phyloP scores from a whole-genome alignment of 176 grass and related monocot species.

The Musa schizocarpa region DNA sequence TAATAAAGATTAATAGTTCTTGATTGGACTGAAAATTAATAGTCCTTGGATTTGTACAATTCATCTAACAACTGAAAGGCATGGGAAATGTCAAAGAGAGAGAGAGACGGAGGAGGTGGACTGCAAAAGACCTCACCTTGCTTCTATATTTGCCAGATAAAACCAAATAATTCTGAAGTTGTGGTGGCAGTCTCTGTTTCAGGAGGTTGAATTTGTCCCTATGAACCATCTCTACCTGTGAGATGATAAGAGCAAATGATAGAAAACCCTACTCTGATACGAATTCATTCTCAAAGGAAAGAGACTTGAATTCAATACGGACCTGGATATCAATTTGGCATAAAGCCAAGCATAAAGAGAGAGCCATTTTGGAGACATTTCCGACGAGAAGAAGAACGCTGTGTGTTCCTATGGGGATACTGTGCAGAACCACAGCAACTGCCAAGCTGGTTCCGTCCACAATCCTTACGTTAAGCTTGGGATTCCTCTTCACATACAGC shows the following conservation, averaged over 20 bases:
- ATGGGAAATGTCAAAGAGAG: not conserved
- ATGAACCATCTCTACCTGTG: conserved; percentile 40
- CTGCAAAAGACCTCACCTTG: conserved; percentile 14
- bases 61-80: no score
- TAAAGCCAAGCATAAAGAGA: conserved; percentile 27
- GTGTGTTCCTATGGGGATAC: conserved; percentile 21
- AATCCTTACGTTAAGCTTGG: conserved; percentile 31
- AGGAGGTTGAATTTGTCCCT: conserved; percentile 22
- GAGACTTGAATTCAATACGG: not conserved
- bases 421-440: conserved; percentile 36
- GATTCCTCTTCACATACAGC: conserved; percentile 43
- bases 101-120: not conserved
- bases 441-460: conserved; percentile 55
- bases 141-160: conserved; percentile 24
- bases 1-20: no score
- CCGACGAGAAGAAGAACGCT: conserved; percentile 53
- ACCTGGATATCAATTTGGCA: conserved; percentile 32
- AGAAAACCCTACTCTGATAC: no score
- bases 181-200: conserved; percentile 21
- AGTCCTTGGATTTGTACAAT: no score
- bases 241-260: not conserved
- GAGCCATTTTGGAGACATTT: conserved; percentile 24
- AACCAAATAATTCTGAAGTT: conserved; percentile 20
- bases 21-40: no score
- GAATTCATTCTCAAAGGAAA: not conserved